These are phyloP conservation scores for Oryza longistaminata DNA, from an alignment of 176 grass and related monocot species.

Conservation along the genomic window DNA sequence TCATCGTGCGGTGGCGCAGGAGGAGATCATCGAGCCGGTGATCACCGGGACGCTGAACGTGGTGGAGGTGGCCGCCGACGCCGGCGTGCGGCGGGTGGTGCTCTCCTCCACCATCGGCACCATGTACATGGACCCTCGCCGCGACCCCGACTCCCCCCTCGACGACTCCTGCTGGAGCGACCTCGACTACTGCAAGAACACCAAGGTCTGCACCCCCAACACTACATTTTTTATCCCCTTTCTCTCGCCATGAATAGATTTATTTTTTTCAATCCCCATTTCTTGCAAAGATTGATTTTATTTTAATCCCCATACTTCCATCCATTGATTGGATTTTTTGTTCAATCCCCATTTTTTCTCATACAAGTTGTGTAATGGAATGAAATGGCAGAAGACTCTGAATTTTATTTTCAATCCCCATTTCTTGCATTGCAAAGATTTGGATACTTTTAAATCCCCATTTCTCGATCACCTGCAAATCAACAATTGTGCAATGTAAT, in stretches of 20 bases:
- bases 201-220: conserved; percentile 31
- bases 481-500: too few relatives aligned
- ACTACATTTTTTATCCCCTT: not conserved
- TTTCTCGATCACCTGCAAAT: not conserved
- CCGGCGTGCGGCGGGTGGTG: conserved; percentile 56
- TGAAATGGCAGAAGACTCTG: conserved; percentile 25
- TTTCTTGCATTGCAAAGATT: not conserved
- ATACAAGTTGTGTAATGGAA: not conserved
- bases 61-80: conserved; percentile 45
- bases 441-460: too few relatives aligned
- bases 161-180: conserved; percentile 65
- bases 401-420: not conserved
- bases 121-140: conserved; percentile 68
- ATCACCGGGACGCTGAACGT: conserved; percentile 59
- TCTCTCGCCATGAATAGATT: not conserved
- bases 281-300: too few relatives aligned
- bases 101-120: conserved; percentile 64
- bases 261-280: not conserved
- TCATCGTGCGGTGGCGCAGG: conserved; percentile 3
- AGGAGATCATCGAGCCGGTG: conserved; percentile 56
- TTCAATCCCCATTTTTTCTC: not conserved
- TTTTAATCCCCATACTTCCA: too few relatives aligned
- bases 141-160: conserved; percentile 41
- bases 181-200: conserved; percentile 60
- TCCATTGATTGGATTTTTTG: too few relatives aligned